Conservation (phyloP, 441 rosid genomes). For the Populus hybrid region DNA sequence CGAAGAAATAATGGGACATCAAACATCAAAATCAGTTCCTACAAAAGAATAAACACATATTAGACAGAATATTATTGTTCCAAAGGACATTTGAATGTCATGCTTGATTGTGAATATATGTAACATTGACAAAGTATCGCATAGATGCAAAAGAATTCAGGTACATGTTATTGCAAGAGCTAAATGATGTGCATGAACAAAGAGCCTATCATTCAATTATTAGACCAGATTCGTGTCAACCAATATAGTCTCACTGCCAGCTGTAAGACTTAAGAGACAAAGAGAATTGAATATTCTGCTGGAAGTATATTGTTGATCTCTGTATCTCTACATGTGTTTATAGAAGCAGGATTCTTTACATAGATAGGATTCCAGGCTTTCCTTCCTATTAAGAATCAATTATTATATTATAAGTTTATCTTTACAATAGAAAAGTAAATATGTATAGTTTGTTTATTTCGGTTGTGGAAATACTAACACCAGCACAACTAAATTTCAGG, state of each 20-base stretch:
- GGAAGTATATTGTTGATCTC: too few relatives aligned
- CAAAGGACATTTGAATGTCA: conserved; percentile 2
- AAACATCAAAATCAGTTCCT: conserved; percentile 75
- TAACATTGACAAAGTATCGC: not conserved
- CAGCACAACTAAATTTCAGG: not conserved
- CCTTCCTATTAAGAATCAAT: too few relatives aligned
- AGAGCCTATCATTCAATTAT: conserved; percentile 5
- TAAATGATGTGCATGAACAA: not conserved
- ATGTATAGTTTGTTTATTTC: too few relatives aligned
- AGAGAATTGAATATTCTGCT: too few relatives aligned
- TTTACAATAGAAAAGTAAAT: too few relatives aligned
- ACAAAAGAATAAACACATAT: conserved; percentile 16
- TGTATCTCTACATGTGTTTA: too few relatives aligned
- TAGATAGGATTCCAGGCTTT: too few relatives aligned
- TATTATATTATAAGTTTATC: too few relatives aligned
- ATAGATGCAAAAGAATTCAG: not conserved
- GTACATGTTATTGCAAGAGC: not conserved
- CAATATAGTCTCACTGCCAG: not conserved
- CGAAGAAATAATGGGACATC: conserved; percentile 68
- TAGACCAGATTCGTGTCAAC: not conserved
- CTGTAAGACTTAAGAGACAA: too few relatives aligned
- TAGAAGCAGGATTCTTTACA: too few relatives aligned
- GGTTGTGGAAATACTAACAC: too few relatives aligned
- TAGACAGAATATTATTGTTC: not conserved
- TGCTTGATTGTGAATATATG: not conserved